These are phyloP conservation scores for Monilinia fructigena DNA, from an alignment of 2,329 filamentous ascomycete species.

Conservation along the genomic window DNA sequence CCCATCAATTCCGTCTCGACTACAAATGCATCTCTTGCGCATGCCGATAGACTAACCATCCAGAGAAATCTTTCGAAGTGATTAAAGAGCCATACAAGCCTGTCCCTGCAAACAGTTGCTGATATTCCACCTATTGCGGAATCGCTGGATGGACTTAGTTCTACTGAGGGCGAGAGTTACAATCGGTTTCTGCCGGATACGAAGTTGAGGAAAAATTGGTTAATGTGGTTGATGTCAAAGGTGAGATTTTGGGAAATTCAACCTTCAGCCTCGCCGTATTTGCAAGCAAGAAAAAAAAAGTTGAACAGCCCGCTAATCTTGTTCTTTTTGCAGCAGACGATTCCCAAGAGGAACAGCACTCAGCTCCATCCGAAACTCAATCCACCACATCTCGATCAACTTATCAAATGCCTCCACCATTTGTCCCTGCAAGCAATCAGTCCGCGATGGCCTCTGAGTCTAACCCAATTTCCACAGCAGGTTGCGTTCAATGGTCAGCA, in stretches of 20 bases:
- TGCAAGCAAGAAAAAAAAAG: neutral
- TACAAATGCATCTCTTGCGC: slow-evolving; percentile 9
- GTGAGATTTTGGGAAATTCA: slow-evolving; percentile 29
- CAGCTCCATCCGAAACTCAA: slow-evolving; percentile 32
- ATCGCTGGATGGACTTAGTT: slow-evolving; percentile 12
- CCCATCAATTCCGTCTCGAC: slow-evolving; percentile 25
- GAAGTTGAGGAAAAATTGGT: slow-evolving; percentile 4
- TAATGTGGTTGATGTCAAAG: slow-evolving; percentile 14
- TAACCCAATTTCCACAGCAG: slow-evolving; percentile 28
- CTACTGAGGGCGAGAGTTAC: slow-evolving; percentile 9
- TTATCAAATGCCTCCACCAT: slow-evolving; percentile 48
- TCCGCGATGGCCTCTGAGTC: slow-evolving; percentile 25
- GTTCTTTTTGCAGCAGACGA: slow-evolving; percentile 6
- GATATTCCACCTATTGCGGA: neutral
- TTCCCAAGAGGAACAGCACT: slow-evolving; percentile 29
- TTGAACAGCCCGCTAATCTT: slow-evolving; percentile 21
- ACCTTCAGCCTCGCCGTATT: slow-evolving; percentile 7
- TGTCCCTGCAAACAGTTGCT: slow-evolving; percentile 7
- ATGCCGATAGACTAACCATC: slow-evolving; percentile 28
- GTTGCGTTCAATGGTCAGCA: slow-evolving; percentile 34
- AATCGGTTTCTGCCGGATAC: slow-evolving; percentile 5
- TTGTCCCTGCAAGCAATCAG: slow-evolving; percentile 42
- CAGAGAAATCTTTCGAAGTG: slow-evolving; percentile 21
- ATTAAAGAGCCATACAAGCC: slow-evolving; percentile 22
- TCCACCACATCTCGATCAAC: slow-evolving; percentile 36